phyloP scores from a whole-genome alignment of 345 rosid genomes.

The Syzygium aqueum region DNA sequence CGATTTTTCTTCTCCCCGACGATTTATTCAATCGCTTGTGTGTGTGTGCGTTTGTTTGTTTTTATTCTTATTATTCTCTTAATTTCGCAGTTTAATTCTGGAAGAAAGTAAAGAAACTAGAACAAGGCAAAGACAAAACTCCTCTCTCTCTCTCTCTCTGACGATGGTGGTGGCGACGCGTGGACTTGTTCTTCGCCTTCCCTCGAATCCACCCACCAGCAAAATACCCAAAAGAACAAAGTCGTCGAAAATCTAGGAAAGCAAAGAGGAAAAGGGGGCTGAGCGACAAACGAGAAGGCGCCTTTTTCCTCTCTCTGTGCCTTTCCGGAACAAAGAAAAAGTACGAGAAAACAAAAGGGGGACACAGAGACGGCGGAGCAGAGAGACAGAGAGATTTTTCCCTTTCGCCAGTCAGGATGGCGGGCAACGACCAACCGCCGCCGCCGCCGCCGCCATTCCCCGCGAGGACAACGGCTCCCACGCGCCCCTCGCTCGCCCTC shows the following conservation, averaged over 20 bases:
- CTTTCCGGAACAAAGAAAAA: not conserved
- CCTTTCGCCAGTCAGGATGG: not conserved
- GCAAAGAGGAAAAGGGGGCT: not conserved
- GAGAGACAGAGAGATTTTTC: not conserved
- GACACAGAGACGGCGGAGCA: not conserved
- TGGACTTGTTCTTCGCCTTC: conserved; percentile 23
- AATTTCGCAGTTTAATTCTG: not conserved
- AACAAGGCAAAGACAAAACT: not conserved
- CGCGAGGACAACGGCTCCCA: conserved; percentile 8
- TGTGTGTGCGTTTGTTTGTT: too few species aligned
- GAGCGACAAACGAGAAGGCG: not conserved
- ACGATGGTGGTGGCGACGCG: conserved; percentile 2
- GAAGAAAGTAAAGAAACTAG: not conserved
- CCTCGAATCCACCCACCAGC: conserved; percentile 18
- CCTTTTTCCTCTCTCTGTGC: not conserved
- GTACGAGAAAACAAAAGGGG: not conserved
- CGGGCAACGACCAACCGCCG: conserved; percentile 28
- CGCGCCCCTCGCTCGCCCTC: conserved; percentile 45
- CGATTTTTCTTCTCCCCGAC: not conserved
- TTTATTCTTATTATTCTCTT: too few species aligned
- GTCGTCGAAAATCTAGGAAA: not conserved
- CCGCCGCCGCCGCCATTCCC: conserved; percentile 29
- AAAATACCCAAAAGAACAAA: not conserved
- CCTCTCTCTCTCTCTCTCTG: not conserved
- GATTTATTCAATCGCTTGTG: not conserved